Percentiles rank a stretch among this genome's conserved stretches.
These are phyloP conservation scores for Syzygium grande DNA, from an alignment of 345 rosid species.

Conservation along the genomic window DNA sequence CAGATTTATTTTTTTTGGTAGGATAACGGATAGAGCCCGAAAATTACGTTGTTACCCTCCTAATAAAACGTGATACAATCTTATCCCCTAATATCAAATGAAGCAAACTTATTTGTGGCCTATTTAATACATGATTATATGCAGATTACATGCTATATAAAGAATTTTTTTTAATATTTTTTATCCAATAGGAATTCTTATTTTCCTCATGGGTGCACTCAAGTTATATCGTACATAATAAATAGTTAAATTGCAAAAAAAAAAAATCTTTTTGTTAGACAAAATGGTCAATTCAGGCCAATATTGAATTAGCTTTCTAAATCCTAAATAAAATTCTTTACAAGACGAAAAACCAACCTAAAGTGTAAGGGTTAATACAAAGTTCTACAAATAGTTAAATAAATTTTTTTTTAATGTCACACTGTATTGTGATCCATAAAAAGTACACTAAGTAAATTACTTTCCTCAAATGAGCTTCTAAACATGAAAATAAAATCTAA, in stretches of 20 bases:
- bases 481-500: background rate
- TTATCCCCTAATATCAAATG: background rate
- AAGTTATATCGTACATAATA: too few relatives aligned
- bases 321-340: background rate
- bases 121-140: background rate
- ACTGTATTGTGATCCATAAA: too few relatives aligned
- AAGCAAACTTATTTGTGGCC: background rate
- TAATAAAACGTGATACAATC: background rate
- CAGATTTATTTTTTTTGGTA: background rate
- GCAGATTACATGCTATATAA: background rate
- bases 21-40: background rate
- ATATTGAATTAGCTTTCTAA: background rate
- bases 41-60: background rate
- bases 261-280: background rate
- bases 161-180: too few relatives aligned
- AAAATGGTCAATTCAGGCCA: background rate
- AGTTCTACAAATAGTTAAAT: background rate
- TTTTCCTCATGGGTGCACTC: too few relatives aligned
- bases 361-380: too few relatives aligned
- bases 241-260: too few relatives aligned
- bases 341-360: background rate
- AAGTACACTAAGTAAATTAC: background rate
- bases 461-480: background rate
- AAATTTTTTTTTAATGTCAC: background rate
- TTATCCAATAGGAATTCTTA: too few relatives aligned